A percentile compares a stretch with the other conserved stretches of the same genome.
phyloP scores from a whole-genome alignment of 1,139 yeast species.

The Pichia sp. region DNA sequence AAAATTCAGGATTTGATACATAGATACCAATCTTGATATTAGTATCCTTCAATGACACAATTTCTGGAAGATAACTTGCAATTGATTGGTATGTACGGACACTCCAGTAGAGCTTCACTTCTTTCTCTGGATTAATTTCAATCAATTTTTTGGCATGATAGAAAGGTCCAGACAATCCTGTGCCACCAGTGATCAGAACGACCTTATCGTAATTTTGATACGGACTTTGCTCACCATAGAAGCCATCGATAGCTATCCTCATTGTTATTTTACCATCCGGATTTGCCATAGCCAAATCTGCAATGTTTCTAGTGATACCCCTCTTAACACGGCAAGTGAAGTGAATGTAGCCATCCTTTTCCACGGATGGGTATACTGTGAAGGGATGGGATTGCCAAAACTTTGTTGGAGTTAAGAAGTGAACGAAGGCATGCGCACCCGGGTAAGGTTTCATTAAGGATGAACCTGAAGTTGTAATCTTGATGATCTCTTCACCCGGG shows the following conservation, averaged over 20 bases:
- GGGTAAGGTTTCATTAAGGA: constrained; percentile 33
- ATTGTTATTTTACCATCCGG: constrained; percentile 3
- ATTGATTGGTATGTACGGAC: constrained; percentile 41
- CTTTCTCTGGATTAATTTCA: constrained; percentile 23
- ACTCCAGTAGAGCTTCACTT: constrained; percentile 41
- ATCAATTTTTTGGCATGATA: constrained; percentile 28
- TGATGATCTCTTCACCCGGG: constrained; percentile 30
- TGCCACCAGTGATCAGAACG: constrained; percentile 62
- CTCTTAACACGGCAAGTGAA: constrained; percentile 36
- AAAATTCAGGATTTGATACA: constrained; percentile 31
- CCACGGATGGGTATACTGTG: constrained; percentile 26
- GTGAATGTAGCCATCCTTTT: constrained; percentile 20
- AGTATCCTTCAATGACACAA: constrained; percentile 29
- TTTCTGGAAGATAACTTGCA: constrained; percentile 46
- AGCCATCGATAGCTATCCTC: constrained; percentile 36
- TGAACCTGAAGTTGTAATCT: constrained; percentile 31
- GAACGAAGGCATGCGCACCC: constrained; percentile 47
- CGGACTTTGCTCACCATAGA: constrained; percentile 48
- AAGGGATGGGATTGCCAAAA: constrained; percentile 41
- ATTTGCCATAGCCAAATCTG: constrained; percentile 5
- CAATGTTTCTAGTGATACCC: constrained; percentile 32
- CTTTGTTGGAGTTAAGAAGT: constrained; percentile 31
- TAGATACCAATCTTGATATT: constrained; percentile 33
- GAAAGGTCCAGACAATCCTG: constrained; percentile 56
- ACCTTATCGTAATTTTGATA: constrained; percentile 49